phyloP scores from a whole-genome alignment of 345 rosid species.

The Eucalyptus grandis region DNA sequence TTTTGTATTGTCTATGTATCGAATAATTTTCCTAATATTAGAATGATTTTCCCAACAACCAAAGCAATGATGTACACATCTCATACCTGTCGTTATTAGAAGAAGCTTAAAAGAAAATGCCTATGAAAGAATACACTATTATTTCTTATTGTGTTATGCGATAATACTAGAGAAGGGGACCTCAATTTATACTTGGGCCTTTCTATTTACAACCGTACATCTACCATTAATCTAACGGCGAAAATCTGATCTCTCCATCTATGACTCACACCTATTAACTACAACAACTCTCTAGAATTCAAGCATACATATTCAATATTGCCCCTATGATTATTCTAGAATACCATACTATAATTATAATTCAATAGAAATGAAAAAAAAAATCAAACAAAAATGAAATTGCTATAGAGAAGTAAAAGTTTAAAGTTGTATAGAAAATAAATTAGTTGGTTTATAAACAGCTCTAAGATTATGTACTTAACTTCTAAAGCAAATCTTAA shows the following conservation, averaged over 20 bases:
- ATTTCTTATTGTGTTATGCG: neutral
- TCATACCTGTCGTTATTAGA: neutral
- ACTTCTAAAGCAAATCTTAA: neutral
- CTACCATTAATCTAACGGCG: too few relatives aligned
- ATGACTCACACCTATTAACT: too few relatives aligned
- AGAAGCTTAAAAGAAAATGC: neutral
- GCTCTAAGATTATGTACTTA: neutral
- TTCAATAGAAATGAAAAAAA: neutral
- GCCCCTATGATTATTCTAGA: neutral
- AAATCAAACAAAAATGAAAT: neutral
- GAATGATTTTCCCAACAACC: too few relatives aligned
- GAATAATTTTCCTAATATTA: too few relatives aligned
- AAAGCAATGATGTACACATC: neutral
- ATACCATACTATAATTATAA: neutral
- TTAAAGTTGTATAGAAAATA: neutral
- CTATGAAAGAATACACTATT: neutral
- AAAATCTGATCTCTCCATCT: neutral
- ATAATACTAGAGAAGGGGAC: neutral
- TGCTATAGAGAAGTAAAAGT: neutral
- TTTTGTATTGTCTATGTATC: too few relatives aligned
- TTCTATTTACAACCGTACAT: neutral
- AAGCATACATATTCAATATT: neutral
- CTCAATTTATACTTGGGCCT: neutral
- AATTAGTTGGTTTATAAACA: neutral
- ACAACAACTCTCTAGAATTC: neutral